Evolutionary conservation across 345 rosid species (phyloP).

Genomic region (Melaleuca quinquenervia): DNA sequence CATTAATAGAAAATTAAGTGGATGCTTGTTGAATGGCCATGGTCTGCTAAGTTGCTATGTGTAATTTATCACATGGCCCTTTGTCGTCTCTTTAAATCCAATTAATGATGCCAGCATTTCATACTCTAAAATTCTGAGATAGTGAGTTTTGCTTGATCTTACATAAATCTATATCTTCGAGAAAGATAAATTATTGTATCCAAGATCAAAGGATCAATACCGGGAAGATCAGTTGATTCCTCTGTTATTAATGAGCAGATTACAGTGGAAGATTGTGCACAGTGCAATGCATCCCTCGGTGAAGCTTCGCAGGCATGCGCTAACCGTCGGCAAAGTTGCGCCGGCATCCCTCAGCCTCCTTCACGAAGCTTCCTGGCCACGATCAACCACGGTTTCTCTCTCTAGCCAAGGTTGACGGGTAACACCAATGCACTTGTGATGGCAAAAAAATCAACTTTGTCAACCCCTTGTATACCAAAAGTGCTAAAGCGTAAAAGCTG

Average conservation of each 20-base stretch:
- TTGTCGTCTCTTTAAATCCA: no score
- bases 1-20: no score
- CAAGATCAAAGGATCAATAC: not conserved
- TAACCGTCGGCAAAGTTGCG: not conserved
- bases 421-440: not conserved
- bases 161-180: not conserved
- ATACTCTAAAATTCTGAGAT: no score
- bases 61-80: no score
- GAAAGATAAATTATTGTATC: no score
- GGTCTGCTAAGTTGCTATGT: no score
- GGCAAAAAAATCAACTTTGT: no score
- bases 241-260: accelerated
- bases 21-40: no score
- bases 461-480: not conserved
- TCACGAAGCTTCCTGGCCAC: not conserved
- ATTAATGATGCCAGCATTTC: no score
- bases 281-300: accelerated
- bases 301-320: not conserved
- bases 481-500: not conserved
- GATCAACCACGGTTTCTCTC: not conserved
- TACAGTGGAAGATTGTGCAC: no score
- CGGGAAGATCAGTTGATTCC: no score
- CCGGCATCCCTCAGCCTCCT: not conserved
- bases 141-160: no score
- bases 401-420: not conserved